phyloP scores from a whole-genome alignment of 257 asterid species.

The Capsicum pubescens region DNA sequence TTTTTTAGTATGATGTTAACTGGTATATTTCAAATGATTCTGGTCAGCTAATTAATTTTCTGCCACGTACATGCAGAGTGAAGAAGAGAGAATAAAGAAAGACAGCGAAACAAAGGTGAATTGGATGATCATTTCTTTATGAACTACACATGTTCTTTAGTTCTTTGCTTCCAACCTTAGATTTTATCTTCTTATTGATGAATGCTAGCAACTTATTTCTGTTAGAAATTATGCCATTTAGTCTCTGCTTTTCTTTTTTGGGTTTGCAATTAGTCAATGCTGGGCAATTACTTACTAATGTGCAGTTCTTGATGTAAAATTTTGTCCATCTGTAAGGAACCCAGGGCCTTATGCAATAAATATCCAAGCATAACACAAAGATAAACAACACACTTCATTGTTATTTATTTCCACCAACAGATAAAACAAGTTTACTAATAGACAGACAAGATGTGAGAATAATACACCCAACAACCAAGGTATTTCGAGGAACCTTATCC shows the following conservation, averaged over 20 bases:
- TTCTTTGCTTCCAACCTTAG: constrained; percentile 6
- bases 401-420: too few species aligned
- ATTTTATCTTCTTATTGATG: constrained; percentile 9
- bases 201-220: background rate
- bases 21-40: constrained; percentile 7
- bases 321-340: background rate
- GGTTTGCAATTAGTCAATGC: background rate
- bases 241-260: background rate
- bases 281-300: background rate
- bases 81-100: constrained; percentile 78
- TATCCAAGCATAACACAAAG: too few species aligned
- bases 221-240: background rate
- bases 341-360: too few species aligned
- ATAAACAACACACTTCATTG: too few species aligned
- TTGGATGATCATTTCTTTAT: constrained; percentile 13
- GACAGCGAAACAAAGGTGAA: constrained; percentile 65
- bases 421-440: too few species aligned
- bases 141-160: background rate
- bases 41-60: constrained; percentile 18
- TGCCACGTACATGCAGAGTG: constrained; percentile 60
- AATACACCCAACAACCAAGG: too few species aligned
- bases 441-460: too few species aligned
- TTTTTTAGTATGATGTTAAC: background rate
- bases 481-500: too few species aligned
- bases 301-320: constrained; percentile 1